A percentile compares a stretch with the other conserved stretches of the same genome.
These are phyloP conservation scores for Amanita subjunquillea DNA, from an alignment of 768 basidiomycete genomes.

Conservation along the genomic window DNA sequence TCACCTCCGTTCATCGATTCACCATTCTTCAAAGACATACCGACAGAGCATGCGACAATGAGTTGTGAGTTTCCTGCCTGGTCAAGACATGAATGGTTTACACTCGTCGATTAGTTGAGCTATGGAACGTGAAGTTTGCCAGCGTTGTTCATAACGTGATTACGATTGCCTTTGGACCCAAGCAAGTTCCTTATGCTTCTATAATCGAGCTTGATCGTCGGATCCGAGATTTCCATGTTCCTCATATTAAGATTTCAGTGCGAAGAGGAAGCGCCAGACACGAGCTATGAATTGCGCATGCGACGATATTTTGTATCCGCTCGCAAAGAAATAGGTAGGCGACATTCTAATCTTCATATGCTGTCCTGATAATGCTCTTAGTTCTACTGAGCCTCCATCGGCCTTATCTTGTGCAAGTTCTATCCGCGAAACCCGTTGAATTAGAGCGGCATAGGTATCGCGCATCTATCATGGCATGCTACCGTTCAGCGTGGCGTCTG, in stretches of 20 bases:
- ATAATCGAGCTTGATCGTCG: slow-evolving; percentile 51
- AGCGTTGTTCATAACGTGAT: slow-evolving; percentile 41
- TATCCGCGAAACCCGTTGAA: slow-evolving; percentile 49
- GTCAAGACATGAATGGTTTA: neutral
- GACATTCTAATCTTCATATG: neutral
- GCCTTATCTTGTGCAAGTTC: slow-evolving; percentile 55
- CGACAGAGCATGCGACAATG: slow-evolving; percentile 20
- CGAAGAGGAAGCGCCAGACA: slow-evolving; percentile 10
- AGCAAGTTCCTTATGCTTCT: slow-evolving; percentile 36
- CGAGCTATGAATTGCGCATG: slow-evolving; percentile 19
- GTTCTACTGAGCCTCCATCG: slow-evolving; percentile 59
- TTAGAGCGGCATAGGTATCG: slow-evolving; percentile 51
- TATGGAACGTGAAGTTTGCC: slow-evolving; percentile 48
- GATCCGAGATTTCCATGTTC: slow-evolving; percentile 51
- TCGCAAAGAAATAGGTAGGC: slow-evolving; percentile 40
- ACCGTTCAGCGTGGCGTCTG: slow-evolving; percentile 62
- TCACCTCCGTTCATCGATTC: slow-evolving; percentile 44
- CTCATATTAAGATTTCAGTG: slow-evolving; percentile 32
- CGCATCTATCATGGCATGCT: slow-evolving; percentile 62
- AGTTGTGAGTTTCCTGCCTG: slow-evolving; percentile 26
- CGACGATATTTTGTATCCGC: slow-evolving; percentile 34
- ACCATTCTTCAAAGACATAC: slow-evolving; percentile 38
- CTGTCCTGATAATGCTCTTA: slow-evolving; percentile 11
- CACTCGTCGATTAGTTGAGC: slow-evolving; percentile 28
- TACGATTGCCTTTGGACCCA: slow-evolving; percentile 40